Evolutionary conservation across 306 rosid genomes (phyloP).

Genomic region (Psophocarpus tetragonolobus): DNA sequence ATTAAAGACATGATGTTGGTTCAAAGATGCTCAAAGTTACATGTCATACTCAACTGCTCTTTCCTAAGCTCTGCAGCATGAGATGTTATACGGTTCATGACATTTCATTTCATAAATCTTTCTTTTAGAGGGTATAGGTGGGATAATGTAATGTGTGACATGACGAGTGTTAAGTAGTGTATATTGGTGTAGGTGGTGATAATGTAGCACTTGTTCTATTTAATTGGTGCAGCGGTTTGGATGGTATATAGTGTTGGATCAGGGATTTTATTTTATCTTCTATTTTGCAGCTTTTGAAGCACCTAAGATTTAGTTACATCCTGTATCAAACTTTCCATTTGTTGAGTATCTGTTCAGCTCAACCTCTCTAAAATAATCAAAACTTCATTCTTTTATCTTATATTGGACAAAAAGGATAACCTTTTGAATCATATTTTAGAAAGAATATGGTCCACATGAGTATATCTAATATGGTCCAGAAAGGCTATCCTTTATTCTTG

Average conservation of each 20-base stretch:
- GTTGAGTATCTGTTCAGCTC: not conserved
- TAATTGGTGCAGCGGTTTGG: not conserved
- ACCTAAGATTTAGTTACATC: not conserved
- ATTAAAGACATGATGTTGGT: not conserved
- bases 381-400: too few relatives aligned
- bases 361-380: not conserved
- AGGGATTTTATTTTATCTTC: not conserved
- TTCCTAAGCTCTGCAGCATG: not conserved
- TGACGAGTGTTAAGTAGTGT: not conserved
- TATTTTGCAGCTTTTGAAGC: not conserved
- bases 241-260: not conserved
- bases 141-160: not conserved
- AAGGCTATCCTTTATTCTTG: not conserved
- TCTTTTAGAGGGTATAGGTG: not conserved
- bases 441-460: too few relatives aligned
- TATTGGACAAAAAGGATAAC: too few relatives aligned
- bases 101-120: not conserved
- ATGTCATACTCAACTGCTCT: not conserved
- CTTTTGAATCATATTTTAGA: too few relatives aligned
- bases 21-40: not conserved
- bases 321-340: not conserved
- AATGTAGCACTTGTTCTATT: not conserved
- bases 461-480: constrained; percentile 8
- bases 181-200: not conserved
- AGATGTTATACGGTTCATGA: not conserved